These are phyloP conservation scores for Amborella trichopoda DNA, from an alignment of 164 flowering plant genomes.

Conservation along the genomic window DNA sequence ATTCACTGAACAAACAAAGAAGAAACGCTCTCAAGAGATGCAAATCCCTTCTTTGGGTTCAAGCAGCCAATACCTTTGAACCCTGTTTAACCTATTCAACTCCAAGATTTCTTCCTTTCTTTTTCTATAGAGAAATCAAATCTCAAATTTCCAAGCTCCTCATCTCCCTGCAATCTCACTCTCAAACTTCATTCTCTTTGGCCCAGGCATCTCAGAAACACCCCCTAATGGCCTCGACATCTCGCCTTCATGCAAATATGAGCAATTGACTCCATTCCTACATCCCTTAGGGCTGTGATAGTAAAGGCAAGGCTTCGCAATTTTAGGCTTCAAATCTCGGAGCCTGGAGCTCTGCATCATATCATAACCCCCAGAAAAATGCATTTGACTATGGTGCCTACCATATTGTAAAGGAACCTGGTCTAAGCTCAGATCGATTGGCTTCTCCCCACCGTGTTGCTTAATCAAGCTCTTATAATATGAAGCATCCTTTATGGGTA, in stretches of 20 bases:
- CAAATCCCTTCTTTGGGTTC: too few relatives aligned
- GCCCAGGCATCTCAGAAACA: slow-evolving; percentile 35
- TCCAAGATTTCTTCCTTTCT: too few relatives aligned
- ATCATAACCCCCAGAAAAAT: slow-evolving; percentile 18
- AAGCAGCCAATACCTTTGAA: too few relatives aligned
- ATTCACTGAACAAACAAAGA: too few relatives aligned
- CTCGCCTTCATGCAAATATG: slow-evolving; percentile 52
- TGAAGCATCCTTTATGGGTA: slow-evolving; percentile 42
- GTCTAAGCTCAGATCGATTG: slow-evolving; percentile 14
- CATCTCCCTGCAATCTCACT: slow-evolving; percentile 45
- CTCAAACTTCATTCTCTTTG: slow-evolving; percentile 84
- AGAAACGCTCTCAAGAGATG: too few relatives aligned
- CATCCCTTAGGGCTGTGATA: slow-evolving; percentile 84
- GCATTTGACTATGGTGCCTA: slow-evolving; percentile 16
- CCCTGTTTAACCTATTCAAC: too few relatives aligned
- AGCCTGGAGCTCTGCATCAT: slow-evolving; percentile 16
- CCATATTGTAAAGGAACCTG: slow-evolving; percentile 16
- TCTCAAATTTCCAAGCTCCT: too few relatives aligned
- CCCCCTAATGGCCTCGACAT: slow-evolving; percentile 25
- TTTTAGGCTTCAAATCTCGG: slow-evolving; percentile 47
- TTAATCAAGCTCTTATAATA: slow-evolving; percentile 88
- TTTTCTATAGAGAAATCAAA: too few relatives aligned
- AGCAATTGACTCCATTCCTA: slow-evolving; percentile 70
- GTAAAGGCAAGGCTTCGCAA: slow-evolving; percentile 67
- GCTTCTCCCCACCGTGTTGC: slow-evolving; percentile 76